Percentiles rank a stretch among this genome's conserved stretches.
Conservation (phyloP, 78 protist genomes). For the Mastigamoeba balamuthi region DNA sequence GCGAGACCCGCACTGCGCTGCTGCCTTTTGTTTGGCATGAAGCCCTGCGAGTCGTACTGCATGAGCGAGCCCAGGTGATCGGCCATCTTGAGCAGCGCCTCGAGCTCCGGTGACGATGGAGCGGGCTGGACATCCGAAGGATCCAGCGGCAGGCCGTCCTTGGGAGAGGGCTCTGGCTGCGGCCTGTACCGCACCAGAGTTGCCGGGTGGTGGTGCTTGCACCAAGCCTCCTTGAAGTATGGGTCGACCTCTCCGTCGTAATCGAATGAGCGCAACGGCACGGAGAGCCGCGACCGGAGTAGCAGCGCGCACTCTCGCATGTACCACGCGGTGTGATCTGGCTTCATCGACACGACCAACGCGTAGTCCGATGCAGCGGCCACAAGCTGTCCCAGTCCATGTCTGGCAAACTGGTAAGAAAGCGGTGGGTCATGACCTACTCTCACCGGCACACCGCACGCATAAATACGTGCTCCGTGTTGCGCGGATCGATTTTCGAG, state of each 20-base stretch:
- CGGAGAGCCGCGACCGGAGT: not conserved
- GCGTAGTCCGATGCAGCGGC: not conserved
- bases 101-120: not conserved
- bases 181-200: not conserved
- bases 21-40: slow-evolving; percentile 37
- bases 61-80: slow-evolving; percentile 8
- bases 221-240: slow-evolving; percentile 5
- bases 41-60: slow-evolving; percentile 44
- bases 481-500: not conserved
- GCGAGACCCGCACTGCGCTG: slow-evolving; percentile 41
- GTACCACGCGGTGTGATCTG: slow-evolving; percentile 4
- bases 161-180: too few species aligned
- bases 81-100: not conserved
- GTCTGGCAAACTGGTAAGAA: not conserved
- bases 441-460: not conserved
- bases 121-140: not conserved
- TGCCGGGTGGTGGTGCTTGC: not conserved
- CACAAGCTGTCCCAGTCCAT: not conserved
- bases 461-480: not conserved
- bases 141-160: too few species aligned
- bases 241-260: not conserved
- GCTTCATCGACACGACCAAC: not conserved
- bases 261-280: not conserved
- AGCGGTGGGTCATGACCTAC: not conserved
- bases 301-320: not conserved